Conservation (phyloP, 768 basidiomycete genomes). For the Lactarius hatsudake region DNA sequence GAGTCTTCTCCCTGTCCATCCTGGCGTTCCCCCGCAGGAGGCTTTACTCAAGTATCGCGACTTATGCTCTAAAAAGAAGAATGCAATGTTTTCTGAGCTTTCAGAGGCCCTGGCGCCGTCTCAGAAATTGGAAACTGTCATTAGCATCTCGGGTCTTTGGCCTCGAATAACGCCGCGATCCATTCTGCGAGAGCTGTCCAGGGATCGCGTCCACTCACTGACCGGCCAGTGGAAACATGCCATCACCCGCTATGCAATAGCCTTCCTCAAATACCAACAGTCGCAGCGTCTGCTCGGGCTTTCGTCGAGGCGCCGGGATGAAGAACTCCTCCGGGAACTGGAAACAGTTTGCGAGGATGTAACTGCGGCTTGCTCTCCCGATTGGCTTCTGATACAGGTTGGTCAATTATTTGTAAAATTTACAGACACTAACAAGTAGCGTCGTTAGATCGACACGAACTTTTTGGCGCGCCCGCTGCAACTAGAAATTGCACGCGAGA, state of each 20-base stretch:
- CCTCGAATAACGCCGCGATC: conserved; percentile 15
- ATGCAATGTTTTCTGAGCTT: background rate
- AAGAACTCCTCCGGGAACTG: conserved; percentile 13
- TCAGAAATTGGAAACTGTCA: background rate
- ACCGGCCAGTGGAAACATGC: background rate
- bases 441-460: conserved; percentile 43
- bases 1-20: background rate
- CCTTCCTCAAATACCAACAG: conserved; percentile 9
- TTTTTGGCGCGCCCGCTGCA: conserved; percentile 46
- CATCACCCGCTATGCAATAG: background rate
- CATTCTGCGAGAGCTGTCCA: conserved; percentile 28
- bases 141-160: background rate
- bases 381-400: conserved; percentile 22
- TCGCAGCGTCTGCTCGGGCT: conserved; percentile 14
- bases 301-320: background rate
- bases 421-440: background rate
- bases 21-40: background rate
- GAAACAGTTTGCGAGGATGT: background rate
- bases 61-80: background rate
- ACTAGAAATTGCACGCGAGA: conserved; percentile 37
- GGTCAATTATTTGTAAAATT: background rate
- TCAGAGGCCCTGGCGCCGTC: background rate
- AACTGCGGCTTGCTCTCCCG: background rate
- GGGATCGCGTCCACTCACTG: conserved; percentile 22
- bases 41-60: background rate